A percentile compares a stretch with the other conserved stretches of the same genome.
Evolutionary conservation across 176 grass and related monocot species (phyloP).

Genomic region (Dactylis glomerata): DNA sequence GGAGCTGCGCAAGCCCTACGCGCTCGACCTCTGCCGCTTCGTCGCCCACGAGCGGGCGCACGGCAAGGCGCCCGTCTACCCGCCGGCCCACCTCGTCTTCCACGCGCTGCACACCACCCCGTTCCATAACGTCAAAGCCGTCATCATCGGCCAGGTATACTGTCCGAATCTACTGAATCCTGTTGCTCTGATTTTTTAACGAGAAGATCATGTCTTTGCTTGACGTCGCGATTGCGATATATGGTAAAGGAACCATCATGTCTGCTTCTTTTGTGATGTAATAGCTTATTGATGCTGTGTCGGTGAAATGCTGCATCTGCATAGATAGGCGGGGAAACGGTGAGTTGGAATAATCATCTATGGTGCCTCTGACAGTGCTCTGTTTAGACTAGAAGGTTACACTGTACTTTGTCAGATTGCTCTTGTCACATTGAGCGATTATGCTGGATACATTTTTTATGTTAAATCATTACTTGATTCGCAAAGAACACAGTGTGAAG

Average conservation of each 20-base stretch:
- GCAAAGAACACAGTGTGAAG: background rate
- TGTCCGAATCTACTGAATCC: background rate
- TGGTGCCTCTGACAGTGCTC: background rate
- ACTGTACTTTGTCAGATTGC: background rate
- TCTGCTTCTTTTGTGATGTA: background rate
- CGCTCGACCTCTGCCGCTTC: constrained; percentile 76
- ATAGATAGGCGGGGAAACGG: background rate
- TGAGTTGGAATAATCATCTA: background rate
- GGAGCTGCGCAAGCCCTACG: constrained; percentile 79
- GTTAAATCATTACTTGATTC: background rate
- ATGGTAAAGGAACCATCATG: background rate
- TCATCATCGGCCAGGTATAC: constrained; percentile 92
- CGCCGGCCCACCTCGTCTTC: constrained; percentile 72
- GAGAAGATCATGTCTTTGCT: background rate
- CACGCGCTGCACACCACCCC: constrained; percentile 86
- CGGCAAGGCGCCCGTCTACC: constrained; percentile 64
- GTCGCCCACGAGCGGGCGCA: constrained; percentile 53
- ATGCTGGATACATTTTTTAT: background rate
- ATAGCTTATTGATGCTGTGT: background rate
- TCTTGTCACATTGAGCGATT: background rate
- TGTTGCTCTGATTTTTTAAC: background rate
- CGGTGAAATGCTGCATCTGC: background rate
- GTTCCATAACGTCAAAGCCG: constrained; percentile 76
- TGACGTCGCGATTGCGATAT: background rate
- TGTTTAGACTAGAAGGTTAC: background rate